phyloP scores from a whole-genome alignment of 2,329 filamentous ascomycete genomes.

The Cadophora malorum region DNA sequence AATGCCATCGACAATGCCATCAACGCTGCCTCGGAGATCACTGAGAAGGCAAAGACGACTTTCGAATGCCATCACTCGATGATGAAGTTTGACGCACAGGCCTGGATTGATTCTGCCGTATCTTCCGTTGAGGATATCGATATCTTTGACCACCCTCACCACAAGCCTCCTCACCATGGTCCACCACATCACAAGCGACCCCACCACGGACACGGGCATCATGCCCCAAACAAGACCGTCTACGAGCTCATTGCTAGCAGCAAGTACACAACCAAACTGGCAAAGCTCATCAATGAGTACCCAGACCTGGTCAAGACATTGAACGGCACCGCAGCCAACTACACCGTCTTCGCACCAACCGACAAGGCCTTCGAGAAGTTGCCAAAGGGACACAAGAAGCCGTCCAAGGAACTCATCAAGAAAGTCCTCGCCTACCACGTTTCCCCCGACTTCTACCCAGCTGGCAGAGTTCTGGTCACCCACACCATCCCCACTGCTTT shows the following conservation, averaged over 20 bases:
- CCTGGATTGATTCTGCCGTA: slow-evolving; percentile 45
- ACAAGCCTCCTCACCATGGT: slow-evolving; percentile 42
- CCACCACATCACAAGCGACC: slow-evolving; percentile 40
- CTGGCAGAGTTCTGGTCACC: slow-evolving; percentile 66
- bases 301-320: slow-evolving; percentile 74
- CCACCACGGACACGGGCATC: slow-evolving; percentile 45
- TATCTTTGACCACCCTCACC: slow-evolving; percentile 34
- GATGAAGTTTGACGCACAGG: slow-evolving; percentile 44
- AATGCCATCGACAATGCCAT: slow-evolving; percentile 45
- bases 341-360: slow-evolving; percentile 82
- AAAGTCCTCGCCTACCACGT: slow-evolving; percentile 78
- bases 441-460: slow-evolving; percentile 69
- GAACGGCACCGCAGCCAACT: slow-evolving; percentile 76
- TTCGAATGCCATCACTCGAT: slow-evolving; percentile 44
- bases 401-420: slow-evolving; percentile 73
- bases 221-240: slow-evolving; percentile 68
- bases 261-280: slow-evolving; percentile 79
- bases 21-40: slow-evolving; percentile 34
- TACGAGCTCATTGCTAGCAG: slow-evolving; percentile 79
- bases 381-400: slow-evolving; percentile 60
- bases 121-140: slow-evolving; percentile 46
- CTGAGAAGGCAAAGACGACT: slow-evolving; percentile 33
- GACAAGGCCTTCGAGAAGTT: slow-evolving; percentile 76
- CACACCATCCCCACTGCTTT: slow-evolving; percentile 78
- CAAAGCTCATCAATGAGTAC: slow-evolving; percentile 75